phyloP scores from a whole-genome alignment of 352 stramenopile genomes.

The Sclerospora graminicola region DNA sequence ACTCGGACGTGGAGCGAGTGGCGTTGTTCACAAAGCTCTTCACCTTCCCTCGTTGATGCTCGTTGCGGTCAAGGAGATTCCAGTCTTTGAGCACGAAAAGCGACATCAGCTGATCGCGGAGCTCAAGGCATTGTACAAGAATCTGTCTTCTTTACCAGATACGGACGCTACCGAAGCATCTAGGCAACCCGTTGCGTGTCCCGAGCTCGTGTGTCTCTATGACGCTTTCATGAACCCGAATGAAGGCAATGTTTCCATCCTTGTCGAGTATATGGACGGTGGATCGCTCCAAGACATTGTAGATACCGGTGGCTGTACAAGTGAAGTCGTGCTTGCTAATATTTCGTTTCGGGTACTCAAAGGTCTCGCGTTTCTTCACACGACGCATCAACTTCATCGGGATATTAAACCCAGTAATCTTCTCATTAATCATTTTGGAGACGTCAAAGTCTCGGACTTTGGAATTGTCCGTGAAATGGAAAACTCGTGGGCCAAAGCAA shows the following conservation, averaged over 20 bases:
- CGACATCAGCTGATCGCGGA: conserved; percentile 83
- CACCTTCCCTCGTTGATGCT: conserved; percentile 66
- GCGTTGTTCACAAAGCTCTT: conserved; percentile 52
- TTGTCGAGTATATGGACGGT: conserved; percentile 92
- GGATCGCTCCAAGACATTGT: conserved; percentile 87
- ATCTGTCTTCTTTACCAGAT: no score
- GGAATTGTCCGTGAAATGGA: no score
- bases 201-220: conserved; percentile 79
- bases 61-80: conserved; percentile 83
- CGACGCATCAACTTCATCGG: conserved; percentile 83
- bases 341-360: conserved; percentile 92
- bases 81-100: conserved; percentile 82
- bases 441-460: conserved; percentile 97
- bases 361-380: conserved; percentile 91
- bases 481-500: no score
- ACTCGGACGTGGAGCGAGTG: conserved; percentile 66
- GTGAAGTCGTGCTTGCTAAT: conserved; percentile 82
- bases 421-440: conserved; percentile 83
- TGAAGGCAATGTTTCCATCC: no score
- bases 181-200: no score
- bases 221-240: no score
- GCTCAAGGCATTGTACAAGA: no score
- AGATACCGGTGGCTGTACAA: conserved; percentile 64
- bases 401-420: conserved; percentile 98
- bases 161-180: no score